phyloP scores from a whole-genome alignment of 2,329 filamentous ascomycete genomes.

The Stagonosporopsis chrysanthemi region DNA sequence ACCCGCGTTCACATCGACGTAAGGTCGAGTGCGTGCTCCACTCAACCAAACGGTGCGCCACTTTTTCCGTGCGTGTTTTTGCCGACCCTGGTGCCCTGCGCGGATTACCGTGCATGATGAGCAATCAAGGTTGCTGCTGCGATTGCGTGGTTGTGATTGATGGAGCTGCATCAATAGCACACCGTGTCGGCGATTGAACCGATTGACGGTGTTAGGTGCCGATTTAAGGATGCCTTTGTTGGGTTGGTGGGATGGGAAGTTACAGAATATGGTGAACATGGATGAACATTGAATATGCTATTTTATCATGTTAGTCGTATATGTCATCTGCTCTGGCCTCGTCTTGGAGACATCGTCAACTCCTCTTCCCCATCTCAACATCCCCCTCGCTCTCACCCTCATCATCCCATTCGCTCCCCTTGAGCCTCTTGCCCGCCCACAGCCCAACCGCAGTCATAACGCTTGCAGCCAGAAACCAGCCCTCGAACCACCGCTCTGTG shows the following conservation, averaged over 20 bases:
- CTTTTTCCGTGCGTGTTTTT: constrained; percentile 15
- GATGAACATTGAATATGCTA: background rate
- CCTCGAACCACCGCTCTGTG: constrained; percentile 86
- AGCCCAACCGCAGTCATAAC: constrained; percentile 73
- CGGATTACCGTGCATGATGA: constrained; percentile 15
- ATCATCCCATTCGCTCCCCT: constrained; percentile 50
- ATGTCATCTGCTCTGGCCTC: no score
- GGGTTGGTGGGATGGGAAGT: background rate
- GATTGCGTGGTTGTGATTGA: constrained; percentile 6
- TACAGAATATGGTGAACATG: no score
- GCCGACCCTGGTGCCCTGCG: background rate
- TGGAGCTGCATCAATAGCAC: background rate
- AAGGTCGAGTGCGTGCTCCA: constrained; percentile 10
- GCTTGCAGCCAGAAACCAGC: constrained; percentile 79
- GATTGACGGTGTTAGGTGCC: background rate
- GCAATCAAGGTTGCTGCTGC: constrained; percentile 1
- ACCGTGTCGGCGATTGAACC: constrained; percentile 3
- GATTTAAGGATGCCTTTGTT: background rate
- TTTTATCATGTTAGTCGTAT: background rate
- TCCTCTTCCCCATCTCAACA: constrained; percentile 75
- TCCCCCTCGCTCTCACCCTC: constrained; percentile 59
- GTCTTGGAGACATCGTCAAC: constrained; percentile 43
- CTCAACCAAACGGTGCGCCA: constrained; percentile 14
- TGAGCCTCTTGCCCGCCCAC: constrained; percentile 72
- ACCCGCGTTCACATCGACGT: constrained; percentile 14